Conservation (phyloP, 495 filamentous ascomycete genomes). For the Podospora pseudoanserina region DNA sequence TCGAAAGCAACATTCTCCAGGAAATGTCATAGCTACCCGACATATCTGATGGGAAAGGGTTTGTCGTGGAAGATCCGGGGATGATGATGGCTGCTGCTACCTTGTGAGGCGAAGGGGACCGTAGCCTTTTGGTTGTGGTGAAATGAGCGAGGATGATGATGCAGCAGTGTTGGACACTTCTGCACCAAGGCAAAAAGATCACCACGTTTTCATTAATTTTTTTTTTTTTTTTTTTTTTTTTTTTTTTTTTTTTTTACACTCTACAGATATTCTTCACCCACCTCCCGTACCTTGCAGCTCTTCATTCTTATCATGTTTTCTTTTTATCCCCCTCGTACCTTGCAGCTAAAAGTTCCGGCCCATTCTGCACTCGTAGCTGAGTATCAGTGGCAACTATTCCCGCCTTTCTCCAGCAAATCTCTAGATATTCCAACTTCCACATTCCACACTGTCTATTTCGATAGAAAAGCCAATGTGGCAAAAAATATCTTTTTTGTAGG, state of each 20-base stretch:
- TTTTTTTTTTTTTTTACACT: neutral
- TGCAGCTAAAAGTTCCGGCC: too few species aligned
- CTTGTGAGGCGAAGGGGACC: neutral
- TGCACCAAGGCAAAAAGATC: too few species aligned
- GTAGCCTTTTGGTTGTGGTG: too few species aligned
- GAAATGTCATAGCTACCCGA: neutral
- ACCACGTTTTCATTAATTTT: neutral
- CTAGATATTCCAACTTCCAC: too few species aligned
- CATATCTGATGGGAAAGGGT: neutral
- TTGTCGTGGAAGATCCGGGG: neutral
- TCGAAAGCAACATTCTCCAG: neutral
- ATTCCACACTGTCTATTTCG: too few species aligned
- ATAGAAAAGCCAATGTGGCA: neutral
- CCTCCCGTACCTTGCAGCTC: neutral
- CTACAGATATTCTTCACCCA: neutral
- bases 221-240: neutral
- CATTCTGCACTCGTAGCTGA: too few species aligned
- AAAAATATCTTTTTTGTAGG: neutral
- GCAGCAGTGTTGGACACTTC: neutral
- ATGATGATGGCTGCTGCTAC: neutral
- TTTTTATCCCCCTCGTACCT: too few species aligned
- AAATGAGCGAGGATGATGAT: neutral
- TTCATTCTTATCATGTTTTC: too few species aligned
- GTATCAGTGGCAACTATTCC: too few species aligned
- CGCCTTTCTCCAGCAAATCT: too few species aligned